These are phyloP conservation scores for Adansonia rubrostipa DNA, from an alignment of 441 rosid species.

Conservation along the genomic window DNA sequence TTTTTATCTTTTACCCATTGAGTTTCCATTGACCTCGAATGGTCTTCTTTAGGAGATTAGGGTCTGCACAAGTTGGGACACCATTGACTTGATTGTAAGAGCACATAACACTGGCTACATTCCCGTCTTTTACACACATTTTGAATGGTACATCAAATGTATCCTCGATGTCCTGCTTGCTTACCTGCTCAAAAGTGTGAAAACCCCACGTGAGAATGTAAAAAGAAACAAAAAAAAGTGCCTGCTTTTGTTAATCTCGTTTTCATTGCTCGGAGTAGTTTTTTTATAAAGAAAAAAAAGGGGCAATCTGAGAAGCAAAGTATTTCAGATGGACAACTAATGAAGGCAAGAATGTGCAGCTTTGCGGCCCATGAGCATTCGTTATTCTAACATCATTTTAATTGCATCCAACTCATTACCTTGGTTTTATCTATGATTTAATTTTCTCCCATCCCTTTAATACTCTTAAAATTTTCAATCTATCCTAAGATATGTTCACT, in stretches of 20 bases:
- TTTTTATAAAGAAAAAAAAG: neutral
- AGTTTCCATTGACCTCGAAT: constrained; percentile 80
- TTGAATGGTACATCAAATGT: constrained; percentile 83
- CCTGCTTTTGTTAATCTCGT: neutral
- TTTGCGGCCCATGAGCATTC: neutral
- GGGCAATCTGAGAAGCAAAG: neutral
- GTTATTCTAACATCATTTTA: neutral
- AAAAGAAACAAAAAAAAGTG: too few relatives aligned
- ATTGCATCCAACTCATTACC: neutral
- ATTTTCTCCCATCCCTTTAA: too few relatives aligned
- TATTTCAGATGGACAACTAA: neutral
- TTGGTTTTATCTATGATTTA: too few relatives aligned
- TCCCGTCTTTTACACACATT: constrained; percentile 82
- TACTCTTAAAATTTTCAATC: too few relatives aligned
- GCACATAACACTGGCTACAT: constrained; percentile 94
- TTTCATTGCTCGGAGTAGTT: neutral
- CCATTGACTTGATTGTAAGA: constrained; percentile 96
- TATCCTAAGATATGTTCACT: neutral
- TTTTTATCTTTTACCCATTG: constrained; percentile 57
- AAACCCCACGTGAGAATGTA: constrained; percentile 16
- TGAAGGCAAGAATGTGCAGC: neutral
- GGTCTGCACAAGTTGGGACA: constrained; percentile 93
- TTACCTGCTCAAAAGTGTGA: constrained; percentile 51
- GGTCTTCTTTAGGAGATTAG: constrained; percentile 61
- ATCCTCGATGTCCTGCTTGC: constrained; percentile 84